phyloP scores from a whole-genome alignment of 345 rosid species.

The Pugionium dolabratum region DNA sequence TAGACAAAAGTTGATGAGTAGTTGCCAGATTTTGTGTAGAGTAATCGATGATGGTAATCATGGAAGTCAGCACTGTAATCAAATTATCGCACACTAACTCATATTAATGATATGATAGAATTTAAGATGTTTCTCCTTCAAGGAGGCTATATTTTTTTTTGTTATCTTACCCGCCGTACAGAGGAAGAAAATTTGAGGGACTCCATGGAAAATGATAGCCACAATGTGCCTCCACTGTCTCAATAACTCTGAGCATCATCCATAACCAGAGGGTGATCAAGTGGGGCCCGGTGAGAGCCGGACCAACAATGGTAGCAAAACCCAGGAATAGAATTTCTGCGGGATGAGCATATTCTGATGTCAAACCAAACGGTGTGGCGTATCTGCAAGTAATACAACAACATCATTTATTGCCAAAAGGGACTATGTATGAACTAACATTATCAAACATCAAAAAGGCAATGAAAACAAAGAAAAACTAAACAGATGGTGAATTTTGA shows the following conservation, averaged over 20 bases:
- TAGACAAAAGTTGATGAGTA: constrained; percentile 89
- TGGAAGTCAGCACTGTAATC: constrained; percentile 89
- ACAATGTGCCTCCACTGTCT: constrained; percentile 98
- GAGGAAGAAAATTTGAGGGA: constrained; percentile 81
- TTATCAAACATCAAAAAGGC: not conserved
- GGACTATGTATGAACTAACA: not conserved
- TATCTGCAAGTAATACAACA: constrained; percentile 50
- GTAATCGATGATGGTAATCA: constrained; percentile 95
- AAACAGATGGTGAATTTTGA: constrained; percentile 8
- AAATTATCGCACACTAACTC: not conserved
- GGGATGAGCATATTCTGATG: constrained; percentile 98
- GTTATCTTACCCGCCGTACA: constrained; percentile 88
- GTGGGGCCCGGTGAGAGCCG: constrained; percentile 97
- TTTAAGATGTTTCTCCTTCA: not conserved
- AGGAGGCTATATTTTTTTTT: not conserved
- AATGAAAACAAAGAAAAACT: not conserved
- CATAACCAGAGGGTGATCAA: constrained; percentile 88
- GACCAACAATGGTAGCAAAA: constrained; percentile 91
- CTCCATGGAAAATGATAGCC: constrained; percentile 99
- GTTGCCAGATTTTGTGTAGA: constrained; percentile 96
- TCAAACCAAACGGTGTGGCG: constrained; percentile 97
- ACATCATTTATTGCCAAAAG: not conserved
- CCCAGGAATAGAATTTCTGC: constrained; percentile 94
- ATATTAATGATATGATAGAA: not conserved
- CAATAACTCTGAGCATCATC: constrained; percentile 89